Conservation (phyloP, 1,139 yeast species). For the Kazachstania sp. region DNA sequence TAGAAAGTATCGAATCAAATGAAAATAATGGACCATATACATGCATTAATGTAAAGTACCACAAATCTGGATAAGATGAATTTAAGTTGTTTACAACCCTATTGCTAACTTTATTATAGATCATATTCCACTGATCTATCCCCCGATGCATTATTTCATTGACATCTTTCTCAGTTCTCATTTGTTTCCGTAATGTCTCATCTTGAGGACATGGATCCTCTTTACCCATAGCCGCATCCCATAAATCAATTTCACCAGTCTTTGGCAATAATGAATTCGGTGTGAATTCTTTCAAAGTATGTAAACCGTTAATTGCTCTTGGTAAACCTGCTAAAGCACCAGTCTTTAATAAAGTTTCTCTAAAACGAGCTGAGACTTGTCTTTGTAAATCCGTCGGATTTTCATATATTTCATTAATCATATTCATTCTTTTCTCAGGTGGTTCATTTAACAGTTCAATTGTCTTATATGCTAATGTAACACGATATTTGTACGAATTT, state of each 20-base stretch:
- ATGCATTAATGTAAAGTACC: conserved; percentile 62
- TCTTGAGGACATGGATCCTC: conserved; percentile 10
- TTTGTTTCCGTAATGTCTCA: conserved; percentile 6
- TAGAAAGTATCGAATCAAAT: conserved; percentile 51
- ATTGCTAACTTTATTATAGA: conserved; percentile 65
- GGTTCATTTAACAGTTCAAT: conserved; percentile 14
- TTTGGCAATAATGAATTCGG: conserved; percentile 40
- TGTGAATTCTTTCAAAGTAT: conserved; percentile 54
- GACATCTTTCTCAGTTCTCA: conserved; percentile 9
- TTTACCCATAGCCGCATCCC: conserved; percentile 17
- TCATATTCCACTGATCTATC: conserved; percentile 59
- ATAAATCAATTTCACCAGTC: conserved; percentile 15
- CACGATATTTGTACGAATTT: conserved; percentile 17
- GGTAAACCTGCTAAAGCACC: conserved; percentile 80
- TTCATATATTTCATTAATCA: conserved; percentile 17
- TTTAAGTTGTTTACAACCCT: conserved; percentile 62
- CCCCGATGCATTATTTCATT: conserved; percentile 34
- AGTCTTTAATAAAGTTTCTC: conserved; percentile 72
- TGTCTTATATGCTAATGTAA: conserved; percentile 16
- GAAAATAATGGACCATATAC: conserved; percentile 75
- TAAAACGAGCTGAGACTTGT: conserved; percentile 46
- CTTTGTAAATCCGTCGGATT: conserved; percentile 19
- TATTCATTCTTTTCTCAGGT: conserved; percentile 1
- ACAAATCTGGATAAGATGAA: conserved; percentile 76
- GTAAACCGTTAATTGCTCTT: conserved; percentile 70